phyloP scores from a whole-genome alignment of 371 early-diverging fungal genomes.

The Apophysomyces ossiformis region DNA sequence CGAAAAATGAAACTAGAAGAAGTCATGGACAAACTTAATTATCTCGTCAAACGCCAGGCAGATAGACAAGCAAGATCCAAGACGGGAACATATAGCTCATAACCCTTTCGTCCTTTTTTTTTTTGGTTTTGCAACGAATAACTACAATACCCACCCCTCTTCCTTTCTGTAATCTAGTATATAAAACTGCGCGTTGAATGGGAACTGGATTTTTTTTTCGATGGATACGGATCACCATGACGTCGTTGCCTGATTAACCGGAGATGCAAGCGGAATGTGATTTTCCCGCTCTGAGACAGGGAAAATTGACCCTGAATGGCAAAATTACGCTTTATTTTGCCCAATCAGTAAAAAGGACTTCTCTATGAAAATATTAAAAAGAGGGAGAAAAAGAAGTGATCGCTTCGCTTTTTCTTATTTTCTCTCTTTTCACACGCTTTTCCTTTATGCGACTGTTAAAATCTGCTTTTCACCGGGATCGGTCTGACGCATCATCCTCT shows the following conservation, averaged over 20 bases:
- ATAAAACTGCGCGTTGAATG: not conserved
- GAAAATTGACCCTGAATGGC: not conserved
- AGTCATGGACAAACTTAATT: constrained; percentile 78
- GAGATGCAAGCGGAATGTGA: too few species aligned
- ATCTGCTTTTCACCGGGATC: constrained; percentile 2
- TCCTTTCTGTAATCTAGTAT: not conserved
- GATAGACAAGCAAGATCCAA: constrained; percentile 48
- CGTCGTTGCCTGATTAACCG: too few species aligned
- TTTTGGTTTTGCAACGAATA: not conserved
- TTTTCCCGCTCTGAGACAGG: too few species aligned
- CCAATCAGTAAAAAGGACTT: too few species aligned
- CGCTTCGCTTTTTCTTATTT: constrained; percentile 1
- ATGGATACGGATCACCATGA: too few species aligned
- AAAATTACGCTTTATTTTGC: not conserved
- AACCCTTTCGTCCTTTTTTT: not conserved
- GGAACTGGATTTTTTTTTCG: too few species aligned
- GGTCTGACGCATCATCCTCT: not conserved
- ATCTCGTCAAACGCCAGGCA: constrained; percentile 66
- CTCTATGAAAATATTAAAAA: too few species aligned
- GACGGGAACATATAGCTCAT: not conserved
- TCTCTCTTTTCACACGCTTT: not conserved
- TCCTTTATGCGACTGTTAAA: not conserved
- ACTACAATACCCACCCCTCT: constrained; percentile 1
- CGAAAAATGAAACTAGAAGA: constrained; percentile 84
- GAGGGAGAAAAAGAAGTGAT: too few species aligned